Evolutionary conservation across 1,139 yeast genomes (phyloP).

Genomic region (Diutina pseudorugosa): DNA sequence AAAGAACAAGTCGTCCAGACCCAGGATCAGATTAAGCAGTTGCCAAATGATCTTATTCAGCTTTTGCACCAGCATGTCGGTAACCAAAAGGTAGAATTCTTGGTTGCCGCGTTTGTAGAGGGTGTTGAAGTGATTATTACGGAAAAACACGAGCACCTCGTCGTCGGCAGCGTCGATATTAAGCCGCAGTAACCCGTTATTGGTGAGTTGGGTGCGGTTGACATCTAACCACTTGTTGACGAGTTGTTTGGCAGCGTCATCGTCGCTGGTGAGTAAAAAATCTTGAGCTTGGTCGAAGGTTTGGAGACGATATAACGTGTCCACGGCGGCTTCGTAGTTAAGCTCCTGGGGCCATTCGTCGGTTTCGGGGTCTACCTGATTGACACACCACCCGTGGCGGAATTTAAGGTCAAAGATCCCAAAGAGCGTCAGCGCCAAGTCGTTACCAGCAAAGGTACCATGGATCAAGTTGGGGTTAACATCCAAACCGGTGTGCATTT

Average conservation of each 20-base stretch:
- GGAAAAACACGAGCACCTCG: constrained; percentile 52
- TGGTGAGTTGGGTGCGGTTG: constrained; percentile 63
- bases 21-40: constrained; percentile 50
- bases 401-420: constrained; percentile 27
- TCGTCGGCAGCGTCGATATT: constrained; percentile 24
- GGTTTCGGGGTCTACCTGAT: constrained; percentile 10
- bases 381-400: constrained; percentile 39
- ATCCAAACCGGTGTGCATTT: constrained; percentile 58
- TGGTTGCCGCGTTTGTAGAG: constrained; percentile 39
- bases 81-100: constrained; percentile 49
- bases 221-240: constrained; percentile 30
- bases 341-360: not conserved
- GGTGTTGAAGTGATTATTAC: constrained; percentile 80
- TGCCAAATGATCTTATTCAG: constrained; percentile 61
- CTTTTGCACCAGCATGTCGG: constrained; percentile 53
- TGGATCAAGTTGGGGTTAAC: constrained; percentile 57
- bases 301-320: constrained; percentile 16
- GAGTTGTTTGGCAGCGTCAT: constrained; percentile 8
- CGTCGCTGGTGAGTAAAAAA: constrained; percentile 14
- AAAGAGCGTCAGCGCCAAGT: constrained; percentile 24
- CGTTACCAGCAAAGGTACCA: constrained; percentile 43
- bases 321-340: constrained; percentile 6
- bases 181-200: constrained; percentile 41
- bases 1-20: constrained; percentile 55
- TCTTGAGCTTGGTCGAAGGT: constrained; percentile 38